Evolutionary conservation across 768 basidiomycete species (phyloP).

Genomic region (Gloeostereum incarnatum): DNA sequence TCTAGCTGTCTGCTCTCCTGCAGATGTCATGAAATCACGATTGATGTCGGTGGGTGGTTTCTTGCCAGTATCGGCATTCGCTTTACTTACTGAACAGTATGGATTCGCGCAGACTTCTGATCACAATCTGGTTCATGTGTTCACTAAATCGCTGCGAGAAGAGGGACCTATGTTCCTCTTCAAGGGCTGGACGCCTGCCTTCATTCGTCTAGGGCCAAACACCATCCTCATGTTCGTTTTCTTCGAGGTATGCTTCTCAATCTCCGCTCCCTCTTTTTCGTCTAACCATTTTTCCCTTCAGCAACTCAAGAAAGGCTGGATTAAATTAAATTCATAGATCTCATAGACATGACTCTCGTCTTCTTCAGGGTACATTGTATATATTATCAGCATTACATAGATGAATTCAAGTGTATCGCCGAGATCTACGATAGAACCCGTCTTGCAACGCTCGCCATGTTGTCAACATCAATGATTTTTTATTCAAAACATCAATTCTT

Average conservation of each 20-base stretch:
- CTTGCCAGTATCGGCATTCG: not conserved
- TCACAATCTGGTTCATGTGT: slow-evolving; percentile 37
- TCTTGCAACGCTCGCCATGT: too few relatives aligned
- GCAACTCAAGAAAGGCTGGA: slow-evolving; percentile 70
- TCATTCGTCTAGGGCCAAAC: slow-evolving; percentile 76
- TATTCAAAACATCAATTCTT: not conserved
- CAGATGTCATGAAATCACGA: slow-evolving; percentile 67
- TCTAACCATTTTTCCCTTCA: slow-evolving; percentile 14
- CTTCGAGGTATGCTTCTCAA: slow-evolving; percentile 70
- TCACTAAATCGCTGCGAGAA: slow-evolving; percentile 50
- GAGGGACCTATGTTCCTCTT: slow-evolving; percentile 77
- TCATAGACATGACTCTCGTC: not conserved
- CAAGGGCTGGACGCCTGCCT: slow-evolving; percentile 87
- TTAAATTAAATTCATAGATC: too few relatives aligned
- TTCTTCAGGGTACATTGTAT: not conserved
- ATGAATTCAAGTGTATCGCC: not conserved
- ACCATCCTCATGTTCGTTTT: slow-evolving; percentile 82
- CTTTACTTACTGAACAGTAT: slow-evolving; percentile 5
- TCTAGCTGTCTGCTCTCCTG: slow-evolving; percentile 69
- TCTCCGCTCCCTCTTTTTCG: not conserved
- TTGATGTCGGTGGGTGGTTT: slow-evolving; percentile 58
- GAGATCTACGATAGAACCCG: too few relatives aligned
- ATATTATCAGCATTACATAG: not conserved
- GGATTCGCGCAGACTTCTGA: slow-evolving; percentile 35
- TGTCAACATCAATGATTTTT: too few relatives aligned